Evolutionary conservation across 441 rosid species (phyloP).

Genomic region (Geranium incanum): DNA sequence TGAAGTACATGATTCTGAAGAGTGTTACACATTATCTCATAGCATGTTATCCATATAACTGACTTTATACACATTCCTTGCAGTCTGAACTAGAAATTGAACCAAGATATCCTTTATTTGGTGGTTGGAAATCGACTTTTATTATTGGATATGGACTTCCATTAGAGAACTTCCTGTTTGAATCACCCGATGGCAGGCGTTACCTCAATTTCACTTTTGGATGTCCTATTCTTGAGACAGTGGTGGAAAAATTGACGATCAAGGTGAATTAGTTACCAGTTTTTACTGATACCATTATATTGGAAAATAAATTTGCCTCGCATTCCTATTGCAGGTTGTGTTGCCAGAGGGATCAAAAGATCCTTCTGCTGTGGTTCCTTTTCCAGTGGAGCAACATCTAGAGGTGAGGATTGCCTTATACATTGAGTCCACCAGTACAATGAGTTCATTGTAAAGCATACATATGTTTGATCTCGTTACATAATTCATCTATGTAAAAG

Average conservation of each 20-base stretch:
- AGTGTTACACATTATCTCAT: neutral
- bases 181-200: conserved; percentile 79
- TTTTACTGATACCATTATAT: neutral
- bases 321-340: conserved; percentile 54
- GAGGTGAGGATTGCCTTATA: conserved; percentile 42
- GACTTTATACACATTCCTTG: conserved; percentile 18
- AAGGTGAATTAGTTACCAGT: conserved; percentile 47
- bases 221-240: conserved; percentile 76
- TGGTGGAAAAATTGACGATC: conserved; percentile 77
- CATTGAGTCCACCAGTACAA: conserved; percentile 1
- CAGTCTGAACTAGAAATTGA: conserved; percentile 97
- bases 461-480: neutral
- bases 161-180: conserved; percentile 77
- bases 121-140: conserved; percentile 97
- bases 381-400: conserved; percentile 61
- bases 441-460: neutral
- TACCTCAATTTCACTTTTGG: conserved; percentile 95
- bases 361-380: conserved; percentile 74
- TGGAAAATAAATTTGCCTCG: conserved; percentile 17
- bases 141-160: conserved; percentile 86
- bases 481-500: neutral
- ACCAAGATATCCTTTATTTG: conserved; percentile 94
- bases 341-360: conserved; percentile 92
- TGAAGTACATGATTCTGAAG: neutral
- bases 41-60: conserved; percentile 3